Conservation (phyloP, 495 filamentous ascomycete genomes). For the Neurospora intermedia region DNA sequence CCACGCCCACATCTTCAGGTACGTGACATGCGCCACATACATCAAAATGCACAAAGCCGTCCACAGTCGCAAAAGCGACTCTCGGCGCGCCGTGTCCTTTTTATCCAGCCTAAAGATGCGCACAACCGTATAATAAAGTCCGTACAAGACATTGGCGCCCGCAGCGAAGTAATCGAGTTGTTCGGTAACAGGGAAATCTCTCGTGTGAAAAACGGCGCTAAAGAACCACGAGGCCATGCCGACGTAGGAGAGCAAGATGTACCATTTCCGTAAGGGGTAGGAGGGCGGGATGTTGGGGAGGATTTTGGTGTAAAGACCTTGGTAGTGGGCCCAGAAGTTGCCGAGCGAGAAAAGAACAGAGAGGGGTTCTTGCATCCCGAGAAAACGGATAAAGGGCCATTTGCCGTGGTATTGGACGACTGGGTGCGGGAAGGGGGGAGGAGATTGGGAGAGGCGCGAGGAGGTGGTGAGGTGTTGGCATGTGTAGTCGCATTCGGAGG, state of each 20-base stretch:
- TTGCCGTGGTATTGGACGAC: slow-evolving; percentile 97
- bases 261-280: slow-evolving; percentile 73
- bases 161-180: slow-evolving; percentile 94
- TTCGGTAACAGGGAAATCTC: slow-evolving; percentile 80
- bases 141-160: slow-evolving; percentile 83
- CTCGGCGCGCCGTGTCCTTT: slow-evolving; percentile 41
- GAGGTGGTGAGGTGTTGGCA: slow-evolving; percentile 93
- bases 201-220: slow-evolving; percentile 80
- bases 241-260: slow-evolving; percentile 68
- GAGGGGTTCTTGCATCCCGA: slow-evolving; percentile 91
- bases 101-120: slow-evolving; percentile 73
- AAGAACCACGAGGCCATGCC: slow-evolving; percentile 77
- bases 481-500: slow-evolving; percentile 91
- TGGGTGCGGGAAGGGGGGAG: slow-evolving; percentile 39
- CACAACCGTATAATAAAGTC: slow-evolving; percentile 72
- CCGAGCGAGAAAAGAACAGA: slow-evolving; percentile 85
- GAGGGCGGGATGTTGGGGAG: slow-evolving; percentile 53
- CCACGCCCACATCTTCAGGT: slow-evolving; percentile 78
- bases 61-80: slow-evolving; percentile 59
- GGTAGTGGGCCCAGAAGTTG: slow-evolving; percentile 79
- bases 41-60: slow-evolving; percentile 56
- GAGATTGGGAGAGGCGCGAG: slow-evolving; percentile 41
- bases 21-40: slow-evolving; percentile 70
- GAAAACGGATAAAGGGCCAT: slow-evolving; percentile 86
- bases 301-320: slow-evolving; percentile 57